Evolutionary conservation across 148 eudicot species (phyloP).

Genomic region (Nyssa sinensis): DNA sequence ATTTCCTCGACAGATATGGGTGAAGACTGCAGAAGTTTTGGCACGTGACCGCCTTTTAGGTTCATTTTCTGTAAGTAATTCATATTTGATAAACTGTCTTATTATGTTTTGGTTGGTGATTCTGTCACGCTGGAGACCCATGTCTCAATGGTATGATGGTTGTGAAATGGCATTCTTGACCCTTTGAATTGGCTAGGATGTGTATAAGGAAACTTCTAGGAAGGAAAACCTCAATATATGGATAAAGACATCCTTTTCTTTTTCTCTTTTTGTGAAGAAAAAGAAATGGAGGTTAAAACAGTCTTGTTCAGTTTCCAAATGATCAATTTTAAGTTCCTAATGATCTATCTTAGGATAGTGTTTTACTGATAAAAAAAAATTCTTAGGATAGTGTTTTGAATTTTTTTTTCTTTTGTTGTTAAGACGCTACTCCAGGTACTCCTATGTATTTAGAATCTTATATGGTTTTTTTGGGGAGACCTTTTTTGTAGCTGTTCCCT

Average conservation of each 20-base stretch:
- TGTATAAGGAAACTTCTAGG: neutral
- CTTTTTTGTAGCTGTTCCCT: too few relatives aligned
- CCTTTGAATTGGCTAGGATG: neutral
- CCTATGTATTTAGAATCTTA: too few relatives aligned
- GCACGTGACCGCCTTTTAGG: constrained; percentile 96
- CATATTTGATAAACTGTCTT: neutral
- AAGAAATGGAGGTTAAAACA: neutral
- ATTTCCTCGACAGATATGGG: constrained; percentile 69
- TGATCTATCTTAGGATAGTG: too few relatives aligned
- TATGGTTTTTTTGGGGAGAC: too few relatives aligned
- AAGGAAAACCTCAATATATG: neutral
- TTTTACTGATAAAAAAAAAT: too few relatives aligned
- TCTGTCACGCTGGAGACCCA: neutral
- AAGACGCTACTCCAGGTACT: too few relatives aligned
- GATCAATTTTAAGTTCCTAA: too few relatives aligned
- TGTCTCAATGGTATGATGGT: neutral
- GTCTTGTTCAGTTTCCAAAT: neutral
- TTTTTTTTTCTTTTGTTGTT: too few relatives aligned
- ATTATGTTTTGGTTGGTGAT: too few relatives aligned
- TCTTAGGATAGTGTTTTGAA: too few relatives aligned
- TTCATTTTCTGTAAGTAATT: constrained; percentile 65
- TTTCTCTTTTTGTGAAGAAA: too few relatives aligned
- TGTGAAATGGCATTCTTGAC: neutral
- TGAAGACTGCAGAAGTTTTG: constrained; percentile 90
- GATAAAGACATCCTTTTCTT: too few relatives aligned